Conservation (phyloP, 148 eudicot species). For the Fagopyrum esculentum region DNA sequence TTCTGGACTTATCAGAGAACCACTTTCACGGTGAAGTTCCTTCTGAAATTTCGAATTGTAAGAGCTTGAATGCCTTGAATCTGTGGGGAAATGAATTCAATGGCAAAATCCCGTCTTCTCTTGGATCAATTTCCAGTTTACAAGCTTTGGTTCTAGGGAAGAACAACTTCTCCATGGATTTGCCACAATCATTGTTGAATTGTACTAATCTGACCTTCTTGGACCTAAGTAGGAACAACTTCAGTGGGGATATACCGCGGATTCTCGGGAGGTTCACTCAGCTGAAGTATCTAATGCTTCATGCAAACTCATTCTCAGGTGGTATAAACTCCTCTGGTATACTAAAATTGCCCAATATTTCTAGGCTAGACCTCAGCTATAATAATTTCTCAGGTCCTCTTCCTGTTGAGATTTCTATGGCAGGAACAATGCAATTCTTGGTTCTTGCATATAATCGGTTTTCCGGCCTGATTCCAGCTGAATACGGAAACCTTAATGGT, state of each 20-base stretch:
- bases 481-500: slow-evolving; percentile 42
- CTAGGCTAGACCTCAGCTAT: slow-evolving; percentile 65
- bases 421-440: slow-evolving; percentile 49
- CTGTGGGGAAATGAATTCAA: slow-evolving; percentile 55
- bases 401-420: slow-evolving; percentile 46
- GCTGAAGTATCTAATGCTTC: slow-evolving; percentile 52
- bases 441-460: slow-evolving; percentile 63
- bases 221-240: slow-evolving; percentile 62
- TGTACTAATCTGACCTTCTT: slow-evolving; percentile 47
- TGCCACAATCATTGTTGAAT: slow-evolving; percentile 54
- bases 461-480: slow-evolving; percentile 58
- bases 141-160: slow-evolving; percentile 51
- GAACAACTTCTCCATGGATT: slow-evolving; percentile 50
- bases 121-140: slow-evolving; percentile 55
- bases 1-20: slow-evolving; percentile 73
- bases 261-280: slow-evolving; percentile 62
- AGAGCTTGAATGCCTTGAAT: slow-evolving; percentile 32
- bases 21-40: slow-evolving; percentile 53
- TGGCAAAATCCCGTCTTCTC: slow-evolving; percentile 52
- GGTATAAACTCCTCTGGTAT: slow-evolving; percentile 73
- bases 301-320: slow-evolving; percentile 46
- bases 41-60: slow-evolving; percentile 55
- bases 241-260: slow-evolving; percentile 54
- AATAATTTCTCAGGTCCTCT: slow-evolving; percentile 70
- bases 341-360: slow-evolving; percentile 40